Evolutionary conservation across 768 basidiomycete genomes (phyloP), one percentile per base, ranked within the genome.

Genomic region (Boletus sp.): DNA sequence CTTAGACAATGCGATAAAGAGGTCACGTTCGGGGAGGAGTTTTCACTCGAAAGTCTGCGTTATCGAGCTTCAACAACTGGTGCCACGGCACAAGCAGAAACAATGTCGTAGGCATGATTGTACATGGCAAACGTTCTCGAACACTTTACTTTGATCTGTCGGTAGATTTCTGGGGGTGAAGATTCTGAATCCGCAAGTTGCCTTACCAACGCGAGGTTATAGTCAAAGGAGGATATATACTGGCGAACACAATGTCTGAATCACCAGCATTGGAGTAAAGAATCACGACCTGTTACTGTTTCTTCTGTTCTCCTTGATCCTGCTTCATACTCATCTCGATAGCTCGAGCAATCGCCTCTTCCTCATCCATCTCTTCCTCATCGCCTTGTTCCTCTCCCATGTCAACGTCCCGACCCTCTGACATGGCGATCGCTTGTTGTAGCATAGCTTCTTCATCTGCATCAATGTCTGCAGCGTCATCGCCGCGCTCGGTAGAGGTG

Each of bases 321-420:
- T 77, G 77, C 66, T 85, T 80, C 90, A 96, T 88, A 66, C 93
- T 96, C 92, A 96, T 92, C 70, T 84, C 85, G 61, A 97, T 98
- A 14, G 96, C 97, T 43, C 83, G 77, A 43, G 87, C 84, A 67
- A 98, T 98, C 32, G 87, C 94, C 50, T 87, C 93, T 60, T 97
- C 95, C 64, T 95, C 92, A 55, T 83, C 82, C 64, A 85, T 76
- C 49, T 84, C 85, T 5, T 88, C 90, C 4, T 87, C 90, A 1
- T 81, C 81, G 35, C 75, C 83, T 1, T 75, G 79, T 19, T 70
- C 74, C 9, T 65, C 72, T 38, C 72, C 78, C 61, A 81, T 77
- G 63, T 79, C 79, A 47, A 75, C 76, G 55, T 80, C 83, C 25
- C 77, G 79, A 29, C 74, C 77, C 58, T 84, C 75, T 0, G 90